A percentile compares a stretch with the other conserved stretches of the same genome.
Conservation (phyloP, 805 yeast genomes). For the Debaryomyces tyrocola region DNA sequence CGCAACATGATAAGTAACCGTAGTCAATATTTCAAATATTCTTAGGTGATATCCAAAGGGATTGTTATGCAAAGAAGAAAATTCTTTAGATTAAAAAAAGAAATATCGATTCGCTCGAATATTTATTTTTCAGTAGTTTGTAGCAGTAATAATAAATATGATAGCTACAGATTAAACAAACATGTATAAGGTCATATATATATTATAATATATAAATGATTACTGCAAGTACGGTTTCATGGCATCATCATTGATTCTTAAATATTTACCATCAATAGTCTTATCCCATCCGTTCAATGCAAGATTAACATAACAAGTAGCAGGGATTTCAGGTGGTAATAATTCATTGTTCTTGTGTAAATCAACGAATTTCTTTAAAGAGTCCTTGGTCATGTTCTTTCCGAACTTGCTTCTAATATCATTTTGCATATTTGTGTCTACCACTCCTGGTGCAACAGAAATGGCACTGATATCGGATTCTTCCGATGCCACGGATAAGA, state of each 20-base stretch:
- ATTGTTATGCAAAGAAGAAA: no score
- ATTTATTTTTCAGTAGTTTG: no score
- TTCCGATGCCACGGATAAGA: slow-evolving; percentile 65
- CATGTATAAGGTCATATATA: background rate
- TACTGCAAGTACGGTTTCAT: slow-evolving; percentile 6
- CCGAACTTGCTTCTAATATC: slow-evolving; percentile 70
- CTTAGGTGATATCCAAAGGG: no score
- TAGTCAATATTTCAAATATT: no score
- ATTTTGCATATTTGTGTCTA: slow-evolving; percentile 85
- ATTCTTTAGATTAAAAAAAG: no score
- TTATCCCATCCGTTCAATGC: slow-evolving; percentile 58
- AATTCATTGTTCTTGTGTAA: slow-evolving; percentile 59
- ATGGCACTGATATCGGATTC: slow-evolving; percentile 58
- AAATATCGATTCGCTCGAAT: no score
- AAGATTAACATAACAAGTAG: slow-evolving; percentile 62
- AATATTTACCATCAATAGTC: slow-evolving; percentile 64
- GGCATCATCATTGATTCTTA: slow-evolving; percentile 56
- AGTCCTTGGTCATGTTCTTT: slow-evolving; percentile 57
- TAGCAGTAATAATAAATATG: no score
- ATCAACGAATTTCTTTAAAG: slow-evolving; percentile 61
- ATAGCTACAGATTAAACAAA: no score
- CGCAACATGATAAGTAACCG: background rate
- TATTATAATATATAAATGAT: background rate
- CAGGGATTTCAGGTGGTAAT: slow-evolving; percentile 72
- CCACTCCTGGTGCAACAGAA: slow-evolving; percentile 93